Evolutionary conservation across 768 basidiomycete genomes (phyloP).

Genomic region (Pleurotus cornucopiae): DNA sequence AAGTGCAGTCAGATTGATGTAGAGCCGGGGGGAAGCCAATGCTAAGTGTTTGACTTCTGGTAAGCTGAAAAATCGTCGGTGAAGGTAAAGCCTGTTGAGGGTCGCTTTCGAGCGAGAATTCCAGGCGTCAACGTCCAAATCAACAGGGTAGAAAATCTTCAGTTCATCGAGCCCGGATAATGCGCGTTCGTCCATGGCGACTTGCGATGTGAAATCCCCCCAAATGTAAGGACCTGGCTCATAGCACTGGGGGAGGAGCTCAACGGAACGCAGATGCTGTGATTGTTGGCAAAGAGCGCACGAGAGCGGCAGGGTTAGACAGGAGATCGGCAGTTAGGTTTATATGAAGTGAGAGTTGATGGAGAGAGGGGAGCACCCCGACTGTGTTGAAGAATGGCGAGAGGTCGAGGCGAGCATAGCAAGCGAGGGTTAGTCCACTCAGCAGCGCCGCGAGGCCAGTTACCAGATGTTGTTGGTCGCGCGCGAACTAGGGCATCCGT

Average conservation of each 20-base stretch:
- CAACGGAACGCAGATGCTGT: background rate
- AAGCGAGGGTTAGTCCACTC: conserved; percentile 18
- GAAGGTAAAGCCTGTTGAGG: background rate
- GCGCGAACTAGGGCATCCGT: no score
- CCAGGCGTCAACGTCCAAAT: background rate
- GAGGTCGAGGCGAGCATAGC: conserved; percentile 25
- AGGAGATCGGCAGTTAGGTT: conserved; percentile 18
- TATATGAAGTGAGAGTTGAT: conserved; percentile 17
- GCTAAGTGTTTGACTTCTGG: background rate
- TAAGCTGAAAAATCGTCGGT: background rate
- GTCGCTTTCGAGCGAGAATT: background rate
- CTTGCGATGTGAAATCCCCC: background rate
- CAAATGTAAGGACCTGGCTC: background rate
- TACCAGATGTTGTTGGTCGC: no score
- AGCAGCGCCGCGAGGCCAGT: no score
- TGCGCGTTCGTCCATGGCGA: background rate
- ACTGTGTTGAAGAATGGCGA: conserved; percentile 28
- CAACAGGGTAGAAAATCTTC: background rate
- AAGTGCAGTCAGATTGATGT: background rate
- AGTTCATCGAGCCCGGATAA: background rate
- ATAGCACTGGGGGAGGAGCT: background rate
- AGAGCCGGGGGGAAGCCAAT: background rate
- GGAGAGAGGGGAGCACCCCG: conserved; percentile 21
- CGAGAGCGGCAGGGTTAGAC: conserved; percentile 19
- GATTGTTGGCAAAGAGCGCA: conserved; percentile 11